phyloP scores from a whole-genome alignment of 2,329 filamentous ascomycete species.

The Chaetomium sp. region DNA sequence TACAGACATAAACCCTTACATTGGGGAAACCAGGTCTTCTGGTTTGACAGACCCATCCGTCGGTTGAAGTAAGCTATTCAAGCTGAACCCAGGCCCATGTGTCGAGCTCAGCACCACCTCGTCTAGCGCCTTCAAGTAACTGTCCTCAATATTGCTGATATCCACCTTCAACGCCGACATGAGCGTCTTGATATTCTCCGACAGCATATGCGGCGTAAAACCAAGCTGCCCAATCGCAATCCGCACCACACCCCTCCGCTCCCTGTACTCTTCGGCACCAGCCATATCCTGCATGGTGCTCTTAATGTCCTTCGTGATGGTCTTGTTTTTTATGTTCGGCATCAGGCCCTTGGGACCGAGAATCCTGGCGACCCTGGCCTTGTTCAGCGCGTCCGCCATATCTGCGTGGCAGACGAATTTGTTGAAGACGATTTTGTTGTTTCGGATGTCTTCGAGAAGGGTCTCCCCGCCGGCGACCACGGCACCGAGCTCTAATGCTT shows the following conservation, averaged over 20 bases:
- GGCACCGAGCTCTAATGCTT: constrained; percentile 73
- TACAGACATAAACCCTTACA: constrained; percentile 36
- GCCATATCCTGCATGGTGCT: constrained; percentile 73
- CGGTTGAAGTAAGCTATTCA: constrained; percentile 72
- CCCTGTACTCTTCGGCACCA: constrained; percentile 80
- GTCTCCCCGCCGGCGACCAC: constrained; percentile 77
- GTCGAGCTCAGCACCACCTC: constrained; percentile 80
- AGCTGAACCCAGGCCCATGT: constrained; percentile 74
- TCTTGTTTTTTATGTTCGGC: constrained; percentile 83
- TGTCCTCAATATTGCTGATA: constrained; percentile 52
- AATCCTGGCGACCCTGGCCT: constrained; percentile 71
- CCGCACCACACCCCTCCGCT: constrained; percentile 75
- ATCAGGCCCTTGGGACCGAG: constrained; percentile 87
- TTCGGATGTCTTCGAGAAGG: constrained; percentile 69
- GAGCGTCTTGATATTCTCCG: constrained; percentile 74
- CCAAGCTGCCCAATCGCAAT: constrained; percentile 87
- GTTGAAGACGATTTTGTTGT: constrained; percentile 79
- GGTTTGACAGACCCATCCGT: constrained; percentile 50
- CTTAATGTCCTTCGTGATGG: constrained; percentile 75
- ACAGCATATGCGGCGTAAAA: constrained; percentile 81
- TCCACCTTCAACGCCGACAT: constrained; percentile 73
- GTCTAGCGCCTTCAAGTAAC: constrained; percentile 58
- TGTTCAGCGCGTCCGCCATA: constrained; percentile 70
- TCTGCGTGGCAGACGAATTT: constrained; percentile 78
- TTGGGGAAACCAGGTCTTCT: constrained; percentile 46